Evolutionary conservation across 495 filamentous ascomycete genomes (phyloP).

Genomic region (Copromyces sp.): DNA sequence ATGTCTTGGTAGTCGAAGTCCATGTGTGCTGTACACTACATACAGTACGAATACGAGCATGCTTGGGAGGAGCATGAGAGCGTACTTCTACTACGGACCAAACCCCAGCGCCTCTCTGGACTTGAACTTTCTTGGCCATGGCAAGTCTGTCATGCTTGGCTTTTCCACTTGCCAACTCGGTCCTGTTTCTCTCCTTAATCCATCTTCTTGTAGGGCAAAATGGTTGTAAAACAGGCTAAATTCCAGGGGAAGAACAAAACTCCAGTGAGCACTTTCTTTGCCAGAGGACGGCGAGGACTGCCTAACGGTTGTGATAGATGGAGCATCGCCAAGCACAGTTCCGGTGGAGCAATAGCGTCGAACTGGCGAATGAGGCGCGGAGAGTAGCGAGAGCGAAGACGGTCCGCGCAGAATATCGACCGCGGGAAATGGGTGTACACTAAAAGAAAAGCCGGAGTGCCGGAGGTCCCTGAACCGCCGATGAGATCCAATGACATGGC

Average conservation of each 20-base stretch:
- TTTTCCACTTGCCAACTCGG: background rate
- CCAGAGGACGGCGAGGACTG: background rate
- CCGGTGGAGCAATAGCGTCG: background rate
- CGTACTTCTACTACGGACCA: background rate
- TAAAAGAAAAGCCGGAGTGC: background rate
- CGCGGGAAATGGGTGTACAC: background rate
- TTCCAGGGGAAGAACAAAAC: background rate
- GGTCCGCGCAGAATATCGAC: background rate
- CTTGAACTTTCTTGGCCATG: background rate
- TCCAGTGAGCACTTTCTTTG: background rate
- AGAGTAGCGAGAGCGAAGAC: conserved; percentile 11
- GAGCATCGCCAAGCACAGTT: background rate
- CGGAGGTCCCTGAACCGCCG: background rate
- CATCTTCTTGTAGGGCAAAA: background rate
- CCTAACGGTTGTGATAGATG: background rate
- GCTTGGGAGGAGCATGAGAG: background rate
- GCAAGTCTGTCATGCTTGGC: background rate
- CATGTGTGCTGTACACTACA: background rate
- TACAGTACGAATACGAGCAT: background rate
- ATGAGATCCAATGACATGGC: conserved; percentile 1
- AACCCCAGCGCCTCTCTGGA: background rate
- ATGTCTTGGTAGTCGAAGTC: background rate
- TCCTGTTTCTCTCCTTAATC: background rate
- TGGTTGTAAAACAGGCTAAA: background rate
- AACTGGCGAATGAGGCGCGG: background rate